A percentile compares a stretch with the other conserved stretches of the same genome.
These are phyloP conservation scores for Syzygium aromaticum DNA, from an alignment of 345 rosid genomes.

Conservation along the genomic window DNA sequence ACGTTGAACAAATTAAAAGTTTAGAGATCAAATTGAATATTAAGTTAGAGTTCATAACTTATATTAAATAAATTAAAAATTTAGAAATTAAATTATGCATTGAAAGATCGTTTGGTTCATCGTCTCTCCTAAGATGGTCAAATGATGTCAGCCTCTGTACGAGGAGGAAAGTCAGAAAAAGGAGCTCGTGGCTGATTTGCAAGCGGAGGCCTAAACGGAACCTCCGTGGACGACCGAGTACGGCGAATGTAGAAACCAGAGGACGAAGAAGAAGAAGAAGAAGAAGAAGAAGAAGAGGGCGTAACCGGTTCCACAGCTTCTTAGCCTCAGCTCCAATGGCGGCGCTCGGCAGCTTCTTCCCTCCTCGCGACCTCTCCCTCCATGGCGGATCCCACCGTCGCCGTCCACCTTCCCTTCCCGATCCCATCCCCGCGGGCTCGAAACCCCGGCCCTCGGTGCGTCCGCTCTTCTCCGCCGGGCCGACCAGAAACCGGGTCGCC, in stretches of 20 bases:
- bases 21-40: too few relatives aligned
- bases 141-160: not conserved
- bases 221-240: not conserved
- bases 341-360: constrained; percentile 10
- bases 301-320: not conserved
- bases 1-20: too few relatives aligned
- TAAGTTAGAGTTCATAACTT: too few relatives aligned
- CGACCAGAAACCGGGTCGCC: constrained; percentile 24
- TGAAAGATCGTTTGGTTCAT: too few relatives aligned
- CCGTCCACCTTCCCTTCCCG: not conserved
- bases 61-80: too few relatives aligned
- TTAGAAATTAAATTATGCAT: too few relatives aligned
- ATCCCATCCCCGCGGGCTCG: not conserved
- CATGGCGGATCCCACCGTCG: not conserved
- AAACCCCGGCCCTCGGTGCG: not conserved
- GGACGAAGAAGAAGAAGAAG: not conserved
- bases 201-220: not conserved
- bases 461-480: not conserved
- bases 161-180: not conserved
- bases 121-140: not conserved
- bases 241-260: not conserved
- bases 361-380: constrained; percentile 6
- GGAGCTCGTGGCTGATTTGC: not conserved
- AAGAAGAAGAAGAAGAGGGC: not conserved
- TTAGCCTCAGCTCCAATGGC: constrained; percentile 17